Percentiles rank a stretch among this genome's conserved stretches.
phyloP scores from a whole-genome alignment of 1,284 basidiomycete species.

The Fistulinella cinereoalba region DNA sequence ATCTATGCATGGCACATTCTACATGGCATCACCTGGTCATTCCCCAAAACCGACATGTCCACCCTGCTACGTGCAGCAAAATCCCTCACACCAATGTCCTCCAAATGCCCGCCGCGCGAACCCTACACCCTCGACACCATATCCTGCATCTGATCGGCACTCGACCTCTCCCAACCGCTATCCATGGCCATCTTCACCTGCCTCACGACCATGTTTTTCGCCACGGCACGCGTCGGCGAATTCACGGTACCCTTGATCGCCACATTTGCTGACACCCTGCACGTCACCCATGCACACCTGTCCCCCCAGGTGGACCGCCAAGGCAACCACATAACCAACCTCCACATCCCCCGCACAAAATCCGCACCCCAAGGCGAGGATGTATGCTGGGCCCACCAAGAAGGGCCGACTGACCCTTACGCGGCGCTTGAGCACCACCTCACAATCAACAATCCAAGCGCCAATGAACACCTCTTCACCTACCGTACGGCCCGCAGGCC shows the following conservation, averaged over 20 bases:
- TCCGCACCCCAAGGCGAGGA: not conserved
- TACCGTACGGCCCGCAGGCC: not conserved
- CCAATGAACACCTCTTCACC: not conserved
- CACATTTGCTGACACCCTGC: not conserved
- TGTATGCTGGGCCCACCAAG: not conserved
- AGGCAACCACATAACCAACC: not conserved
- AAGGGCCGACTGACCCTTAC: not conserved
- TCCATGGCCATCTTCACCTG: slow-evolving; percentile 35
- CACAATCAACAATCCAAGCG: not conserved
- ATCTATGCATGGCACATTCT: not conserved
- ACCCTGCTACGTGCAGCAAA: slow-evolving; percentile 5
- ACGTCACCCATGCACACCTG: not conserved
- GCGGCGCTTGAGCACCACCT: not conserved
- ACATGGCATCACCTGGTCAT: too few species aligned
- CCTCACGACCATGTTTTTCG: slow-evolving; percentile 36
- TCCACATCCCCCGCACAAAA: not conserved
- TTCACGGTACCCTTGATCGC: slow-evolving; percentile 24
- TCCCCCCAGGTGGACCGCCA: not conserved
- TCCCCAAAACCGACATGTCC: too few species aligned
- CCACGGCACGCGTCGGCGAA: slow-evolving; percentile 31
- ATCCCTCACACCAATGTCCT: slow-evolving; percentile 15
- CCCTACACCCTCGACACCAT: slow-evolving; percentile 15
- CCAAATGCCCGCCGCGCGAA: slow-evolving; percentile 21
- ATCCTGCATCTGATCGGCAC: not conserved
- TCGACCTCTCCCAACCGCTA: slow-evolving; percentile 16